Percentiles rank a stretch among this genome's conserved stretches.
These are phyloP conservation scores for Cryptosporidium sp. DNA, from an alignment of 169 alveolate genomes.

Conservation along the genomic window DNA sequence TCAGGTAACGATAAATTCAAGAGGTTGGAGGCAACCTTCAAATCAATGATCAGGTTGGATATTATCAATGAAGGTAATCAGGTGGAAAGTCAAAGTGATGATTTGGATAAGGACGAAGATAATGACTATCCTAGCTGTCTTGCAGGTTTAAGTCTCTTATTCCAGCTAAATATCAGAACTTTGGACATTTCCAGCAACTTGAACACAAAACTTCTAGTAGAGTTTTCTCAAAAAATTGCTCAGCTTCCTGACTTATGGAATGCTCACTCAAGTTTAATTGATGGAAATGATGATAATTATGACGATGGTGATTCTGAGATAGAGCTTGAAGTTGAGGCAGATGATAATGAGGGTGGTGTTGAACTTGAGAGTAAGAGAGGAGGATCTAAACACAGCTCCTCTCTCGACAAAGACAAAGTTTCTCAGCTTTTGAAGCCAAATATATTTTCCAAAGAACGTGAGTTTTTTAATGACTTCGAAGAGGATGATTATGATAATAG, in stretches of 20 bases:
- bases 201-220: slow-evolving; percentile 10
- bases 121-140: slow-evolving; percentile 44
- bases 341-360: background rate
- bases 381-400: background rate
- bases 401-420: background rate
- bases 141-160: slow-evolving; percentile 25
- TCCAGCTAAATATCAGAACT: slow-evolving; percentile 1
- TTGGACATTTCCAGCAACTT: background rate
- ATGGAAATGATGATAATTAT: slow-evolving; percentile 27
- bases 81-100: background rate
- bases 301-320: background rate
- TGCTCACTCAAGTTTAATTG: background rate
- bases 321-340: background rate
- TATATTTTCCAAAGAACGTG: background rate
- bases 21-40: background rate
- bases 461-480: background rate
- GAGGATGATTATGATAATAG: background rate
- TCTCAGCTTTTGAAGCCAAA: slow-evolving; percentile 18
- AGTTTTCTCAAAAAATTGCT: slow-evolving; percentile 17
- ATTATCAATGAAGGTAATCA: background rate
- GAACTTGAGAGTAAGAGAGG: background rate
- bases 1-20: background rate
- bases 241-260: slow-evolving; percentile 69
- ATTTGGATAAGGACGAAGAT: background rate
- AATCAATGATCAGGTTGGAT: slow-evolving; percentile 12